Conservation (phyloP, 2,329 filamentous ascomycete genomes). For the Penicillium sp. region DNA sequence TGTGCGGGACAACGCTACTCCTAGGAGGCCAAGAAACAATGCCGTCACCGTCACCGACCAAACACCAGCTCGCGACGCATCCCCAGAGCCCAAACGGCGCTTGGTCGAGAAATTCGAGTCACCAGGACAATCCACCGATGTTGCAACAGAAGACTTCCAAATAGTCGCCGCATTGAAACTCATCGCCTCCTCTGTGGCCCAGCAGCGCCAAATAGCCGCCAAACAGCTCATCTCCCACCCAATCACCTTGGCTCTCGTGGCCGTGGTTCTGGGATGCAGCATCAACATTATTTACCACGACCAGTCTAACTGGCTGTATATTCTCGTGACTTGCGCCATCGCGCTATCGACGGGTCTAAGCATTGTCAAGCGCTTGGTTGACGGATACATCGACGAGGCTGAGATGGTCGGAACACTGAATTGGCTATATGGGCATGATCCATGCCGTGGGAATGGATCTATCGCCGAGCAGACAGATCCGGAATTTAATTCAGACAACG, state of each 20-base stretch:
- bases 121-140: background rate
- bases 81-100: conserved; percentile 32
- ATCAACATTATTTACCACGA: conserved; percentile 42
- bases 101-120: conserved; percentile 36
- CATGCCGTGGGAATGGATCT: conserved; percentile 54
- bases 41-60: background rate
- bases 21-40: background rate
- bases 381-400: conserved; percentile 63
- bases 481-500: background rate
- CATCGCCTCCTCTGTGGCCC: conserved; percentile 76
- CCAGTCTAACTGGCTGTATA: conserved; percentile 18
- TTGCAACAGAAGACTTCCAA: conserved; percentile 43
- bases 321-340: conserved; percentile 47
- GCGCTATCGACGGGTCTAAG: conserved; percentile 64
- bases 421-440: conserved; percentile 57
- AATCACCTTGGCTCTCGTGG: conserved; percentile 44
- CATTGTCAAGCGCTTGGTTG: conserved; percentile 59
- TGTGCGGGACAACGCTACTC: background rate
- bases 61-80: background rate
- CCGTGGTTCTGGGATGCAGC: conserved; percentile 40
- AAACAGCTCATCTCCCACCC: conserved; percentile 63
- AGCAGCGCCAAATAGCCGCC: conserved; percentile 71
- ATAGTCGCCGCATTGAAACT: conserved; percentile 68
- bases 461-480: background rate
- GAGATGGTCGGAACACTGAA: conserved; percentile 58